These are phyloP conservation scores for Cenococcum geophilum DNA, from an alignment of 495 filamentous ascomycete species.

Conservation along the genomic window DNA sequence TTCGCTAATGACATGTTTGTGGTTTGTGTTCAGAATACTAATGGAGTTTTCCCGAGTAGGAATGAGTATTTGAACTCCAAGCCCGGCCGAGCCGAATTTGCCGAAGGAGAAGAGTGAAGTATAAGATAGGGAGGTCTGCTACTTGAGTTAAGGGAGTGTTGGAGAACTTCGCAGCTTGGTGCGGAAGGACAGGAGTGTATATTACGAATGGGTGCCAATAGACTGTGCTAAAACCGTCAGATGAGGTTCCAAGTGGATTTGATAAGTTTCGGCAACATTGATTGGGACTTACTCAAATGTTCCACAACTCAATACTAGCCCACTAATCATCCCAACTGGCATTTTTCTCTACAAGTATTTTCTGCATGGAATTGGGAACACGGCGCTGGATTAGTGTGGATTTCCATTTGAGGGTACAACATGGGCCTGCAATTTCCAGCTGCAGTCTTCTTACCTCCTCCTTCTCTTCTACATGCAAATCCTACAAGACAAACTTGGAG, in stretches of 20 bases:
- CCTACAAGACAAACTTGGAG: too few relatives aligned
- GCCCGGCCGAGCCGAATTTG: constrained; percentile 59
- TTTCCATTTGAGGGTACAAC: too few relatives aligned
- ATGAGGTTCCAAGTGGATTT: neutral
- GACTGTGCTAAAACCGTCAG: neutral
- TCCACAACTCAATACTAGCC: too few relatives aligned
- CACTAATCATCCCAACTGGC: too few relatives aligned
- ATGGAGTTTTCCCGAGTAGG: constrained; percentile 42
- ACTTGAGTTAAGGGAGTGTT: neutral
- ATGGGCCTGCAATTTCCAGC: too few relatives aligned
- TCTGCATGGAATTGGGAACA: too few relatives aligned
- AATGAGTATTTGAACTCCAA: constrained; percentile 94
- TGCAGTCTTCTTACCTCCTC: too few relatives aligned
- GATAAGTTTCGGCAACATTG: neutral
- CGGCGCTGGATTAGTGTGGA: too few relatives aligned
- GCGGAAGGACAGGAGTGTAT: neutral
- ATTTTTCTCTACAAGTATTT: too few relatives aligned
- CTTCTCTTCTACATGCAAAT: too few relatives aligned
- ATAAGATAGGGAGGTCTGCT: neutral
- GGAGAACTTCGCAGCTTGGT: neutral
- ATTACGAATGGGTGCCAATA: constrained; percentile 6
- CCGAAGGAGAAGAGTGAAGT: constrained; percentile 37
- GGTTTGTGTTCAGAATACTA: neutral
- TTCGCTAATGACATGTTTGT: neutral
- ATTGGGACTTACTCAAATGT: neutral